phyloP scores from a whole-genome alignment of 805 yeast species.

The Metschnikowia lunata region DNA sequence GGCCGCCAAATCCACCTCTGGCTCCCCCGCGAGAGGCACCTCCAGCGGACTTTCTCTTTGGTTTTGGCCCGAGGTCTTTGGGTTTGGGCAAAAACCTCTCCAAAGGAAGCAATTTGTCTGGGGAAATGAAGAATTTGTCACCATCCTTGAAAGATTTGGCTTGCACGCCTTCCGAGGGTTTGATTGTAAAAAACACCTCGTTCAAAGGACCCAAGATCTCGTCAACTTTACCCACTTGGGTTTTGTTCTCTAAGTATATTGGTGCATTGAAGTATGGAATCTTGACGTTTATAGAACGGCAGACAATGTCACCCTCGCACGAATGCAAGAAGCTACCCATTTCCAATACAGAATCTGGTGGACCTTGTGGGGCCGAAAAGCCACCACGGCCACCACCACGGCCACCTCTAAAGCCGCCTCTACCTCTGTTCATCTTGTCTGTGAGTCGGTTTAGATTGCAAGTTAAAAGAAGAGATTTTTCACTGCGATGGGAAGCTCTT shows the following conservation, averaged over 20 bases:
- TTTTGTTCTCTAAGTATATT: conserved; percentile 91
- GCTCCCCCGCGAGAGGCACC: conserved; percentile 42
- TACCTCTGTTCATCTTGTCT: conserved; percentile 45
- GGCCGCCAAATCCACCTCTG: conserved; percentile 32
- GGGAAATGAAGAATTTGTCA: conserved; percentile 92
- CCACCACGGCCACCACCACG: conserved; percentile 70
- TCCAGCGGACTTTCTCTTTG: conserved; percentile 63
- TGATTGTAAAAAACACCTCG: conserved; percentile 96
- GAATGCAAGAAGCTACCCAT: conserved; percentile 91
- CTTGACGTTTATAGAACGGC: conserved; percentile 90
- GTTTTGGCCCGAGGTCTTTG: conserved; percentile 77
- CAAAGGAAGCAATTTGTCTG: conserved; percentile 90
- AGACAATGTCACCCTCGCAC: conserved; percentile 96
- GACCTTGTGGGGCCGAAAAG: conserved; percentile 77
- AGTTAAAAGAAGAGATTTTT: conserved; percentile 12
- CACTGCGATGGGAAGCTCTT: conserved; percentile 16
- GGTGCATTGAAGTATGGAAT: conserved; percentile 99
- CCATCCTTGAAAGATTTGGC: conserved; percentile 92
- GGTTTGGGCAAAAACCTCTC: conserved; percentile 98
- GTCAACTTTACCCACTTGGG: conserved; percentile 95
- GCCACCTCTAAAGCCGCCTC: conserved; percentile 51
- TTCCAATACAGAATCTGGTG: conserved; percentile 91
- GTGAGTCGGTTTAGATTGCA: conserved; percentile 2
- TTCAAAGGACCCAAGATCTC: conserved; percentile 97
- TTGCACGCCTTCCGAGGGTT: conserved; percentile 94